Conservation (phyloP, 306 rosid genomes). For the Coriaria nepalensis region DNA sequence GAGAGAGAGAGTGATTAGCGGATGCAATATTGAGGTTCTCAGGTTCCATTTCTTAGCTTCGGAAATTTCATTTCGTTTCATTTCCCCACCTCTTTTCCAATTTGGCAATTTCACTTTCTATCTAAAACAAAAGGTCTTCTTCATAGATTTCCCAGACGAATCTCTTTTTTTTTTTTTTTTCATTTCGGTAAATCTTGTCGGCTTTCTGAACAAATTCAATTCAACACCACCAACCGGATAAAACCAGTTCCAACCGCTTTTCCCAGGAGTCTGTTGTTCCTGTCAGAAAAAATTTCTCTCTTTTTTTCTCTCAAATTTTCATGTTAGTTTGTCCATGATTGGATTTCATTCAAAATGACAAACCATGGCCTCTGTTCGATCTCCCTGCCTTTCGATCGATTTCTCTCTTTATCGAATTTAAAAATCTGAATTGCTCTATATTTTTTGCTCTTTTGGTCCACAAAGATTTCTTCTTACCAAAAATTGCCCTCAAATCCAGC, state of each 20-base stretch:
- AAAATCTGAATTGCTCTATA: background rate
- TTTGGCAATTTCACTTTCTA: too few species aligned
- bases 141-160: too few species aligned
- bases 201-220: background rate
- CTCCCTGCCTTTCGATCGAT: background rate
- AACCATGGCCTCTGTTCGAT: background rate
- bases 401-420: background rate
- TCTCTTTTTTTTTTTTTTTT: background rate
- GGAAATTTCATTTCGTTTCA: too few species aligned
- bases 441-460: background rate
- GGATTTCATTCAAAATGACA: background rate
- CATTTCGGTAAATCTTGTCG: background rate
- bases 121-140: too few species aligned
- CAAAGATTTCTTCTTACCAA: background rate
- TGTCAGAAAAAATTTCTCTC: background rate
- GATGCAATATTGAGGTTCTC: background rate
- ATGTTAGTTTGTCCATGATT: background rate
- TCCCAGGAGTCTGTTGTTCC: too few species aligned
- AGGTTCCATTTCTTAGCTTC: background rate
- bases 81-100: background rate
- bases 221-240: too few species aligned
- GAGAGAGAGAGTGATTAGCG: constrained; percentile 1
- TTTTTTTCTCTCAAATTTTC: too few species aligned
- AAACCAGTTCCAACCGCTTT: too few species aligned
- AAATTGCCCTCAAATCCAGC: background rate